Evolutionary conservation across 257 asterid species (phyloP), one percentile per base, ranked within the genome.

Genomic region (Przewalskia tangutica): DNA sequence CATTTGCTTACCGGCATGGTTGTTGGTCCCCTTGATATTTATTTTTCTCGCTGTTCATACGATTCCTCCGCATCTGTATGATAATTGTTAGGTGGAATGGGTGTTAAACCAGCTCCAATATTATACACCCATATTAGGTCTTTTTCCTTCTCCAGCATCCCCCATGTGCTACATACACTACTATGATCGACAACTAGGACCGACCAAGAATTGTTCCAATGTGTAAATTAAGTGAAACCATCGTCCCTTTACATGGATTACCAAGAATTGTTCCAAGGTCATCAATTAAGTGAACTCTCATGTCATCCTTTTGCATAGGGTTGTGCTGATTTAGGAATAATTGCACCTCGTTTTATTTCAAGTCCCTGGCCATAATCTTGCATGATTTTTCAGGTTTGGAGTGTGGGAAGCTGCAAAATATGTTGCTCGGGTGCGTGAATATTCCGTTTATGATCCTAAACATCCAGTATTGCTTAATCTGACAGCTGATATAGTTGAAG

Each of bases 401-500:
- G 97, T 94, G 55, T 94, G 97, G 98, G 98, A 94, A 89, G 92
- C 99, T 77, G 94, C 98, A 82, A 96, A 94, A 86, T 96, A 95
- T 94, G 93, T 86, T 65, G 97, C 99, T 14, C 90, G 93, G 66
- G 93, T 91, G 82, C 92, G 98, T 82, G 98, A 94, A 76, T 87
- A 77, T 83, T 84, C 97, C 46, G 36, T 85, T 20, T 91, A 94
- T 68, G 98, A 96, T 84, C 97, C 97, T 53, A 91, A 70, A 6
- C 97, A 88, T 32, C 95, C 98, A 2, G 80, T 96, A 8, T 87
- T 96, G 62, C 97, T 95, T 76, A 92, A 92, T 86, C 82, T 94
- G 85, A 91, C 97, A 8, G 85, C 92, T 5, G 99, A 95, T 82
- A 79, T 92, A 53, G 97, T 92, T 2, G 98, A 92, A 88, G 97